These are phyloP conservation scores for Vaucheria bursata DNA, from an alignment of 352 stramenopile species.

Conservation along the genomic window DNA sequence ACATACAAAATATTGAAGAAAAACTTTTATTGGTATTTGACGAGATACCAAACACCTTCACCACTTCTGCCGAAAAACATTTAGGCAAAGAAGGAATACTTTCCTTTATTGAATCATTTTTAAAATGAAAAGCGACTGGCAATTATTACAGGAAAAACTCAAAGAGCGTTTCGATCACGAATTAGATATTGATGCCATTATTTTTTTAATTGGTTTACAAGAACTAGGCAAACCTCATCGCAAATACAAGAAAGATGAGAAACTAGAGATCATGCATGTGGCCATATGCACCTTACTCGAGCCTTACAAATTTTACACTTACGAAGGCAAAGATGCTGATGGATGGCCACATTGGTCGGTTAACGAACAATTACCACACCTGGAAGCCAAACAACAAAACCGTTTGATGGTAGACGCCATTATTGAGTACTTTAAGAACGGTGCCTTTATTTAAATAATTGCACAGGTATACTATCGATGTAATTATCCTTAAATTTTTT, in stretches of 20 bases:
- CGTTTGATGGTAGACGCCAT: not conserved
- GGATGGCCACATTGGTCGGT: not conserved
- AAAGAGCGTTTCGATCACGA: no score
- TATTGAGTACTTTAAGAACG: constrained; percentile 4
- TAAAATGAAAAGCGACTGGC: no score
- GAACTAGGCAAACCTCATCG: not conserved
- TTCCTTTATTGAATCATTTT: not conserved
- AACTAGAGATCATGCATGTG: not conserved
- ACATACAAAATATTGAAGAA: not conserved
- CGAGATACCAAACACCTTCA: not conserved
- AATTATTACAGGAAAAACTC: no score
- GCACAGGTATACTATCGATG: no score
- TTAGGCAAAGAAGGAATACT: not conserved
- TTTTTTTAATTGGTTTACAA: no score
- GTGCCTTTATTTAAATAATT: not conserved
- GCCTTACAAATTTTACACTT: not conserved
- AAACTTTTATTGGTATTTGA: not conserved
- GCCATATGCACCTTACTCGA: not conserved
- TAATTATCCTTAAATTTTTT: no score
- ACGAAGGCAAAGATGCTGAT: not conserved
- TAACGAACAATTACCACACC: not conserved
- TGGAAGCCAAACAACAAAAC: constrained; percentile 1
- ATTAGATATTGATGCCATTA: no score
- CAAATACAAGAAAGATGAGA: constrained; percentile 4
- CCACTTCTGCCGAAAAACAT: not conserved